These are phyloP conservation scores for Nannochloris sp. DNA, from an alignment of 139 green algal species.

Conservation along the genomic window DNA sequence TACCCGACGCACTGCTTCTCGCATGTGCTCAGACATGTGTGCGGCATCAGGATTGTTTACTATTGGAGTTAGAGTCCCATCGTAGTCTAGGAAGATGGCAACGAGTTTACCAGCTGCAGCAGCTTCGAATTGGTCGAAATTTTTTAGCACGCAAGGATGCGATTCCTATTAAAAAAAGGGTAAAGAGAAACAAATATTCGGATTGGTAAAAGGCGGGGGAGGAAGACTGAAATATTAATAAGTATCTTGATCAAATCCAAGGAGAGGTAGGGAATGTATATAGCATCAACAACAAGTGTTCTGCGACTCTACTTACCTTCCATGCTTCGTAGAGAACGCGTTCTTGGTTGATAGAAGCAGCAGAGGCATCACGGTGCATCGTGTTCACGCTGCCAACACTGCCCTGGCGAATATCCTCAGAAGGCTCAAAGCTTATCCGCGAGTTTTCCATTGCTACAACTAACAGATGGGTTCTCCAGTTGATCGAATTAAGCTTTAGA, in stretches of 20 bases:
- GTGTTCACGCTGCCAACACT: too few species aligned
- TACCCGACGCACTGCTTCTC: constrained; percentile 61
- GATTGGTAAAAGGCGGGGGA: background rate
- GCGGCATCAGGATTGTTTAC: constrained; percentile 90
- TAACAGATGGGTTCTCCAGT: too few species aligned
- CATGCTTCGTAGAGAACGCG: constrained; percentile 1
- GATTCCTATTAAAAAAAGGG: constrained; percentile 32
- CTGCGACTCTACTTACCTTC: constrained; percentile 13
- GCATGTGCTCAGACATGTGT: constrained; percentile 77
- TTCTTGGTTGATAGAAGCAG: background rate
- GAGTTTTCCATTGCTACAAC: too few species aligned
- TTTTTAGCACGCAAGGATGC: constrained; percentile 53
- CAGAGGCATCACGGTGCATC: background rate
- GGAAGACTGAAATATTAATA: background rate
- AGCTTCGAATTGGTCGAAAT: constrained; percentile 46
- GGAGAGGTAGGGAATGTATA: too few species aligned
- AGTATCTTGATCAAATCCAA: background rate
- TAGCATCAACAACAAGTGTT: too few species aligned
- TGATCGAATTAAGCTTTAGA: too few species aligned
- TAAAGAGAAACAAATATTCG: background rate
- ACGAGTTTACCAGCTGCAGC: constrained; percentile 64
- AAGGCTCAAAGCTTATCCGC: constrained; percentile 13
- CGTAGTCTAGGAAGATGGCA: constrained; percentile 94
- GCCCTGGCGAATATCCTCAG: background rate
- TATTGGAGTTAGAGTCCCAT: constrained; percentile 96